Evolutionary conservation across 257 asterid genomes (phyloP), one percentile per base, ranked within the genome.

Genomic region (Penstemon barbatus): DNA sequence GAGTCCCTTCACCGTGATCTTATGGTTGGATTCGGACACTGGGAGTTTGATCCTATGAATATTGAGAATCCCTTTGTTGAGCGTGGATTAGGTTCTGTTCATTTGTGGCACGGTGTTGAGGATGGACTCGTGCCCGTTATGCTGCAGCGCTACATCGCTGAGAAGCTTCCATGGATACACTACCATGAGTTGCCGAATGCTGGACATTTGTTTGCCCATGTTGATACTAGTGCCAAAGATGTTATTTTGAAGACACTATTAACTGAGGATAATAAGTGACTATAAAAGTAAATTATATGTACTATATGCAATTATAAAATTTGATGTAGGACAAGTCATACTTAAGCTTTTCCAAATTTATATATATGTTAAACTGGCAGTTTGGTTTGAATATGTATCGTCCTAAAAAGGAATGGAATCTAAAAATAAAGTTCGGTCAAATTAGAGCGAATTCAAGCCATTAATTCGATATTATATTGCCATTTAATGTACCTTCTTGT

Each of bases 61-160:
- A 79, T 90, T 25, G 71, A 81, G 7, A 71, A 87, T 71, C 91
- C 93, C 8, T 86, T 78, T 58, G 44, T 33, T 0, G 40, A 75
- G 18, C 60, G 80, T 6, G 78, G 83, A 25, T 25, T 25, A 78
- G 91, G 83, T 19, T 78, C 87, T 1, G 86, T 86, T 36, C 93
- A 90, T 69, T 40, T 90, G 56, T 87, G 97, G 93, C 97, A 90
- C 0, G 97, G 97, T 1, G 70, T 57, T 57, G 95, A 90, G 19
- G 97, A 90, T 50, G 89, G 87, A 3, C 25, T 90, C 19, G 95
- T 90, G 69, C 95, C 93, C 0, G 81, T 82, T 45, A 54, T 76
- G 4, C 80, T 90, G 71, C 97, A 90, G 67, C 80, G 84, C 0
- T 84, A 66, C 79, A 83, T 90, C 50, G 87, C 74, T 3, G 11